phyloP scores from a whole-genome alignment of 2,329 filamentous ascomycete species.

The Plenodomus tracheiphilus region DNA sequence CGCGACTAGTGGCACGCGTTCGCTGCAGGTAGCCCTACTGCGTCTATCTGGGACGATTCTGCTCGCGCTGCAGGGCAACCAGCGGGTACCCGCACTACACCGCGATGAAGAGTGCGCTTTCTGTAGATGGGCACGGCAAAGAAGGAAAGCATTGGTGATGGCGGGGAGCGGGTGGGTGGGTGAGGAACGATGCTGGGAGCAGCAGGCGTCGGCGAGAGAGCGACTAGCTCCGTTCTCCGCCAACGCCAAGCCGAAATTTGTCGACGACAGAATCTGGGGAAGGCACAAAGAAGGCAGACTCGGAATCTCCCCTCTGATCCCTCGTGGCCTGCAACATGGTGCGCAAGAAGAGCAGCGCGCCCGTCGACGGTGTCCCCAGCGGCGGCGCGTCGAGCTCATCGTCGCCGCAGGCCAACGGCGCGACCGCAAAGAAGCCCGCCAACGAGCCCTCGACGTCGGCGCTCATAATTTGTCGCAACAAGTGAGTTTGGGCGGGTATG shows the following conservation, averaged over 20 bases:
- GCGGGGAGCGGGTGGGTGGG: too few relatives aligned
- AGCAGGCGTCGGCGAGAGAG: background rate
- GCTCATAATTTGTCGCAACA: constrained; percentile 49
- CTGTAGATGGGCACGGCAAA: background rate
- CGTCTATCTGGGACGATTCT: too few relatives aligned
- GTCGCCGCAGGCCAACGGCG: constrained; percentile 5
- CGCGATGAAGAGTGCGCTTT: too few relatives aligned
- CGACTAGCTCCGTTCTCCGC: constrained; percentile 9
- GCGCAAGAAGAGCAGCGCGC: constrained; percentile 36
- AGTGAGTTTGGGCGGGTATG: constrained; percentile 36
- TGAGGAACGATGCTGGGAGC: too few relatives aligned
- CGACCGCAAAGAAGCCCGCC: constrained; percentile 9
- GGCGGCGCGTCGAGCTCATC: constrained; percentile 11
- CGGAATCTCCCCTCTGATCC: background rate
- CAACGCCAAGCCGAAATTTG: constrained; percentile 24
- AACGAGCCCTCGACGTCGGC: constrained; percentile 27
- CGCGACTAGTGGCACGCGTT: too few relatives aligned
- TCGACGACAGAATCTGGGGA: constrained; percentile 10
- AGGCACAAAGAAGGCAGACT: constrained; percentile 7
- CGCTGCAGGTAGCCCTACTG: too few relatives aligned
- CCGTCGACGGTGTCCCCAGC: constrained; percentile 18
- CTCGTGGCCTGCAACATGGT: constrained; percentile 25
- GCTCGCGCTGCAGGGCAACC: too few relatives aligned
- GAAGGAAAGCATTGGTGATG: background rate
- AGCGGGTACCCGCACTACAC: too few relatives aligned